Evolutionary conservation across 768 basidiomycete species (phyloP).

Genomic region (Boletus bicolor): DNA sequence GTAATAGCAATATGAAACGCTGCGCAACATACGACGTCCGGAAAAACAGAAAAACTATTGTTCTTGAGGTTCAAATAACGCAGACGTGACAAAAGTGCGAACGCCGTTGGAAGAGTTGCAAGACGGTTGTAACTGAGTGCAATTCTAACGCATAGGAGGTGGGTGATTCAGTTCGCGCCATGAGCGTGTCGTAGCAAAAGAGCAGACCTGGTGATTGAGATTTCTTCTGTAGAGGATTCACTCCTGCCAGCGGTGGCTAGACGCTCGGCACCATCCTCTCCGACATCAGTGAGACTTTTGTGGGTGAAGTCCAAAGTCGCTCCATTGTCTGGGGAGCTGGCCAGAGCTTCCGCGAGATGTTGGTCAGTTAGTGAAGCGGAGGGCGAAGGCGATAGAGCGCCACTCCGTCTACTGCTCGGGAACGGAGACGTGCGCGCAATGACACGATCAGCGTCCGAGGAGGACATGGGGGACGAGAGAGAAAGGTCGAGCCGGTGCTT

Average conservation of each 20-base stretch:
- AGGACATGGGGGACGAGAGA: slow-evolving; percentile 24
- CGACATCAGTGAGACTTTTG: slow-evolving; percentile 72
- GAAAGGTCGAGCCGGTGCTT: slow-evolving; percentile 9
- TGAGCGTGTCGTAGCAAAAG: slow-evolving; percentile 5
- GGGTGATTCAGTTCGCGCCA: slow-evolving; percentile 5
- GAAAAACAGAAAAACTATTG: slow-evolving; percentile 80
- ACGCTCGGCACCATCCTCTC: slow-evolving; percentile 69
- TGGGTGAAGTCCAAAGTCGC: slow-evolving; percentile 84
- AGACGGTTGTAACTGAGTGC: slow-evolving; percentile 85
- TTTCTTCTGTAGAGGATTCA: slow-evolving; percentile 44
- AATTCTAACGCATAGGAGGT: slow-evolving; percentile 48
- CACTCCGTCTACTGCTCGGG: slow-evolving; percentile 21
- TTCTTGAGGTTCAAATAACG: slow-evolving; percentile 86
- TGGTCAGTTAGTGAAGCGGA: slow-evolving; percentile 47
- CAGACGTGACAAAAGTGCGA: slow-evolving; percentile 66
- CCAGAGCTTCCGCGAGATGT: slow-evolving; percentile 65
- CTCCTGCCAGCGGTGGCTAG: slow-evolving; percentile 60
- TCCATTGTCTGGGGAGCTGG: slow-evolving; percentile 69
- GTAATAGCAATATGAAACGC: slow-evolving; percentile 1
- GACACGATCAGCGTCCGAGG: slow-evolving; percentile 29
- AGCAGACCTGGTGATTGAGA: slow-evolving; percentile 58
- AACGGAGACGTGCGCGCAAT: slow-evolving; percentile 30
- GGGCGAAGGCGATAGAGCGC: slow-evolving; percentile 28
- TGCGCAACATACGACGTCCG: slow-evolving; percentile 68
- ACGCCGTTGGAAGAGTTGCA: slow-evolving; percentile 69